Evolutionary conservation across 2,329 filamentous ascomycete species (phyloP).

Genomic region (Diaporthe caulivora): DNA sequence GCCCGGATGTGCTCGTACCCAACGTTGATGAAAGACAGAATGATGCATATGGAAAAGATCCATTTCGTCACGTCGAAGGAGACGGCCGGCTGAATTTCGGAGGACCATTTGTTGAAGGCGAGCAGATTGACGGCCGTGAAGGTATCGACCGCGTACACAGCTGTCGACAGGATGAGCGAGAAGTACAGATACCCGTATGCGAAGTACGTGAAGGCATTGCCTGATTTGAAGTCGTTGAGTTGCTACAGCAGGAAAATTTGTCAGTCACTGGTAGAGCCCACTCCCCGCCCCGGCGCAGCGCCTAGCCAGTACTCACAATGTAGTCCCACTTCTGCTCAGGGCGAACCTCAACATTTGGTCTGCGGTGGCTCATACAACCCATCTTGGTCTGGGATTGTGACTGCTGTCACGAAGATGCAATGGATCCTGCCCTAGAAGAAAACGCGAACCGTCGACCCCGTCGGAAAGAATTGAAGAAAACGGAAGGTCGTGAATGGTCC

Average conservation of each 20-base stretch:
- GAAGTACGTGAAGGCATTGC: conserved; percentile 80
- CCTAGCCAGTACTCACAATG: conserved; percentile 70
- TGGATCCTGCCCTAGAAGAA: conserved; percentile 36
- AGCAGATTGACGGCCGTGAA: conserved; percentile 95
- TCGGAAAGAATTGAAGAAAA: conserved; percentile 41
- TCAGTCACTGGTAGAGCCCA: conserved; percentile 17
- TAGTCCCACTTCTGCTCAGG: conserved; percentile 96
- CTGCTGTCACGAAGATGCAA: conserved; percentile 35
- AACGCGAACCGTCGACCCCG: conserved; percentile 42
- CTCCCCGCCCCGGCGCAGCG: background rate
- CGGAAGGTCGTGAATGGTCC: conserved; percentile 38
- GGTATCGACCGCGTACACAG: conserved; percentile 90
- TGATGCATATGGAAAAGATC: conserved; percentile 95
- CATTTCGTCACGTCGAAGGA: conserved; percentile 86
- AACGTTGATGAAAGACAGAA: conserved; percentile 88
- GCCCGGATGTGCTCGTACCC: conserved; percentile 85
- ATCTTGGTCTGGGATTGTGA: conserved; percentile 59
- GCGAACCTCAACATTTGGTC: conserved; percentile 73
- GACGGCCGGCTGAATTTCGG: conserved; percentile 83
- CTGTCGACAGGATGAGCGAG: conserved; percentile 80
- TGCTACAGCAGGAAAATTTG: conserved; percentile 49
- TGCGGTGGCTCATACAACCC: conserved; percentile 73
- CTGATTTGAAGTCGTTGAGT: conserved; percentile 83
- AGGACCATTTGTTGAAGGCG: conserved; percentile 89
- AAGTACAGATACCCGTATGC: conserved; percentile 90